These are phyloP conservation scores for Neophaeococcomyces mojaviensis DNA, from an alignment of 2,329 filamentous ascomycete species.

Conservation along the genomic window DNA sequence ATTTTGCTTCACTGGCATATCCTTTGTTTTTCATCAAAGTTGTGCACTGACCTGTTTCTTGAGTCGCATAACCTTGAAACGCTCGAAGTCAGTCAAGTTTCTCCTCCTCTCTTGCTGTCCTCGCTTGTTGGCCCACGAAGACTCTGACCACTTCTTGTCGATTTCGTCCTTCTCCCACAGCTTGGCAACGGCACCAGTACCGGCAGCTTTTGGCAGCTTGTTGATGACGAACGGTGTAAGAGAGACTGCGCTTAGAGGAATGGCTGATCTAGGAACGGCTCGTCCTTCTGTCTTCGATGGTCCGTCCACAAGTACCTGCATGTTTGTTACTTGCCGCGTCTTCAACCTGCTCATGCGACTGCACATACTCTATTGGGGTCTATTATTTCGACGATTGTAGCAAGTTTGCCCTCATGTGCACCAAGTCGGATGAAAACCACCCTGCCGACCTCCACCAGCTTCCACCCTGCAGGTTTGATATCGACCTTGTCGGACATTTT, in stretches of 20 bases:
- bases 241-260: constrained; percentile 73
- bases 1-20: background rate
- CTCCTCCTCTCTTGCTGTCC: constrained; percentile 78
- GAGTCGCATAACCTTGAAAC: constrained; percentile 99
- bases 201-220: constrained; percentile 76
- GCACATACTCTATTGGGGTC: constrained; percentile 98
- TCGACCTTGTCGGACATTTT: constrained; percentile 41
- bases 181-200: constrained; percentile 74
- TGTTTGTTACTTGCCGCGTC: constrained; percentile 10
- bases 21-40: background rate
- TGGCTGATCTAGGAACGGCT: constrained; percentile 77
- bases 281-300: constrained; percentile 73
- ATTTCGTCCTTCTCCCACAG: constrained; percentile 87
- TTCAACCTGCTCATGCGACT: constrained; percentile 7
- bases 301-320: constrained; percentile 90
- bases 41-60: constrained; percentile 83
- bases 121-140: constrained; percentile 90
- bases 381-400: constrained; percentile 97
- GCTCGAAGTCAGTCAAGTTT: constrained; percentile 94
- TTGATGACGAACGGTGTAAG: constrained; percentile 84
- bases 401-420: constrained; percentile 76
- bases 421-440: constrained; percentile 85
- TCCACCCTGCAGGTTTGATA: constrained; percentile 78
- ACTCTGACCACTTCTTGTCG: constrained; percentile 86
- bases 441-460: constrained; percentile 96